phyloP scores from a whole-genome alignment of 345 rosid genomes.

The Pelargonium nanum region DNA sequence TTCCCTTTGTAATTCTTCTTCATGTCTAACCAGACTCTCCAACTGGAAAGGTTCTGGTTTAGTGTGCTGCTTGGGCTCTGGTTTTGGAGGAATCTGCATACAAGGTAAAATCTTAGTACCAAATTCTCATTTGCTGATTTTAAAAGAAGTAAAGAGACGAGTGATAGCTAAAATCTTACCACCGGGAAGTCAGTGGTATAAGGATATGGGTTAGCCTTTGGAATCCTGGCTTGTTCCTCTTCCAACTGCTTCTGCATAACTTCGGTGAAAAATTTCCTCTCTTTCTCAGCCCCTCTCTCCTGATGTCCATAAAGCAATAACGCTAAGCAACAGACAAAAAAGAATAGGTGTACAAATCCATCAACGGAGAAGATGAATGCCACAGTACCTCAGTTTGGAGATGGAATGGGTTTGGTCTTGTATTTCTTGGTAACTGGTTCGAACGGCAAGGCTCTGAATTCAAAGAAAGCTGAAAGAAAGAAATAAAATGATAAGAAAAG shows the following conservation, averaged over 20 bases:
- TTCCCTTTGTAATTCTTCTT: conserved; percentile 77
- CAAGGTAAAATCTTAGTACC: not conserved
- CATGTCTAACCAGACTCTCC: conserved; percentile 79
- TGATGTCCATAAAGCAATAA: conserved; percentile 15
- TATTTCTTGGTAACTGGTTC: conserved; percentile 60
- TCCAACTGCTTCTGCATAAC: conserved; percentile 46
- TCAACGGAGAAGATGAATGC: not conserved
- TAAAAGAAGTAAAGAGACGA: not conserved
- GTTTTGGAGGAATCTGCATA: conserved; percentile 76
- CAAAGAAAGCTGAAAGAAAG: conserved; percentile 54
- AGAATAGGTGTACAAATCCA: not conserved
- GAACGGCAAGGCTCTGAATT: conserved; percentile 53
- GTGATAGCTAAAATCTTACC: conserved; percentile 31
- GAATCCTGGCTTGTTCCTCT: conserved; percentile 69
- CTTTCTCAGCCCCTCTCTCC: conserved; percentile 94
- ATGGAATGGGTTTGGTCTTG: conserved; percentile 78
- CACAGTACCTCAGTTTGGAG: conserved; percentile 75
- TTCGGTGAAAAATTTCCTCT: conserved; percentile 52
- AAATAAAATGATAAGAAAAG: not conserved
- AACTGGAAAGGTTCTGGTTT: conserved; percentile 75
- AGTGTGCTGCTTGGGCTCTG: conserved; percentile 76
- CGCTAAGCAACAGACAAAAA: not conserved
- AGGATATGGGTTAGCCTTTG: conserved; percentile 85
- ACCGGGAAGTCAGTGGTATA: conserved; percentile 92
- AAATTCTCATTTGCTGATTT: not conserved